These are phyloP conservation scores for Tetracladium maxilliforme DNA, from an alignment of 2,329 filamentous ascomycete species.

Conservation along the genomic window DNA sequence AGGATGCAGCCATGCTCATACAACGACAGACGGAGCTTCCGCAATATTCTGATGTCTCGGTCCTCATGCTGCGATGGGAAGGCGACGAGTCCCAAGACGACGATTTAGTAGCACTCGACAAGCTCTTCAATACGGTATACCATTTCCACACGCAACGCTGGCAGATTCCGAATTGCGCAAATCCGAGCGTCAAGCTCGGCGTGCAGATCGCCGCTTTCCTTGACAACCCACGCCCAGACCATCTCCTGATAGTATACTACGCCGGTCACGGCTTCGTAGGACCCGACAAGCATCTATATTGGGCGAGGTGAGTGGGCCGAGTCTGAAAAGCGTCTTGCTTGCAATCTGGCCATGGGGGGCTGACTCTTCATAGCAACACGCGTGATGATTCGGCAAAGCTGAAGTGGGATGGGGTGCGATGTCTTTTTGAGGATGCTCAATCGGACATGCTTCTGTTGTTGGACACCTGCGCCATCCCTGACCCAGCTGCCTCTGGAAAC, in stretches of 20 bases:
- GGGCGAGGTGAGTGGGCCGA: slow-evolving; percentile 42
- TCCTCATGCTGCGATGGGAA: slow-evolving; percentile 47
- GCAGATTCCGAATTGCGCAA: slow-evolving; percentile 42
- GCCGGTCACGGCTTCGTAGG: slow-evolving; percentile 44
- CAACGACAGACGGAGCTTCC: slow-evolving; percentile 45
- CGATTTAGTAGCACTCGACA: slow-evolving; percentile 38
- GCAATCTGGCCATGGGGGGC: slow-evolving; percentile 10
- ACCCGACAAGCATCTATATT: slow-evolving; percentile 47
- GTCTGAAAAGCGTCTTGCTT: slow-evolving; percentile 5
- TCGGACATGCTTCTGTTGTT: slow-evolving; percentile 48
- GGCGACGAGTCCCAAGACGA: slow-evolving; percentile 37
- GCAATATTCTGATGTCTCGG: slow-evolving; percentile 42
- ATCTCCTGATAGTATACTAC: slow-evolving; percentile 51
- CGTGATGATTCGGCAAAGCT: slow-evolving; percentile 43
- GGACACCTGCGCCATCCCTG: slow-evolving; percentile 43
- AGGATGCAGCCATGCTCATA: slow-evolving; percentile 54
- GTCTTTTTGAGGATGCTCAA: slow-evolving; percentile 44
- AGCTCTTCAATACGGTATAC: slow-evolving; percentile 43
- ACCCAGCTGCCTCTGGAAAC: slow-evolving; percentile 31
- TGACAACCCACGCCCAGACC: slow-evolving; percentile 39
- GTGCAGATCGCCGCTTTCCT: slow-evolving; percentile 44
- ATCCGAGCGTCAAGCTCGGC: slow-evolving; percentile 46
- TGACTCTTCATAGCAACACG: slow-evolving; percentile 33
- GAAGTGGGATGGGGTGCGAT: slow-evolving; percentile 49
- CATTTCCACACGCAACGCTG: slow-evolving; percentile 45